These are phyloP conservation scores for Aspergillus luchuensis DNA, from an alignment of 2,329 filamentous ascomycete species.

Conservation along the genomic window DNA sequence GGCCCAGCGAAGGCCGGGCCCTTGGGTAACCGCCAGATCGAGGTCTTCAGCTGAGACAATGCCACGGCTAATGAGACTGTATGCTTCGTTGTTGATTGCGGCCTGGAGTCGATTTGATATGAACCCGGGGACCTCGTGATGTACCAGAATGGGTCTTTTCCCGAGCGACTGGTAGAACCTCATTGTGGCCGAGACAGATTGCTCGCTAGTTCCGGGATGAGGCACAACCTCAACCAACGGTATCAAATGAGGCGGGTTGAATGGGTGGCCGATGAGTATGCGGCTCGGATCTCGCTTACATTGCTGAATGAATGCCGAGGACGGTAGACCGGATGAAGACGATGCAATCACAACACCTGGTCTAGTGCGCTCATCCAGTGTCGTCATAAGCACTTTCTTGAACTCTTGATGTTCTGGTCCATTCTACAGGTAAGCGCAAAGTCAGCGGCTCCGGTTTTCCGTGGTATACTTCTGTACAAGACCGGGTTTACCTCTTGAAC, in stretches of 20 bases:
- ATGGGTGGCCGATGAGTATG: slow-evolving; percentile 17
- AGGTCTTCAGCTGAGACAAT: no score
- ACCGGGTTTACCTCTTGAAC: not conserved
- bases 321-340: slow-evolving; percentile 17
- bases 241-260: slow-evolving; percentile 18
- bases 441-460: not conserved
- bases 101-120: no score
- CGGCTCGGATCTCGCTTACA: no score
- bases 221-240: slow-evolving; percentile 17
- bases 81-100: no score
- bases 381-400: slow-evolving; percentile 19
- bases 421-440: not conserved
- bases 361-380: slow-evolving; percentile 19
- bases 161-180: no score
- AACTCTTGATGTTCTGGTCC: slow-evolving; percentile 12
- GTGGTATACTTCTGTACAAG: not conserved
- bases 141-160: no score
- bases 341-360: slow-evolving; percentile 20
- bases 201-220: slow-evolving; percentile 1
- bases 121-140: no score
- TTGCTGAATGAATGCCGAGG: no score
- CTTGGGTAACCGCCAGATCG: no score
- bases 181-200: no score
- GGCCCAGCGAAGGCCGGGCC: no score
- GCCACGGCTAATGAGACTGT: no score